These are phyloP conservation scores for Gracilaria vermiculophylla DNA, from an alignment of 23 red algal species.

Conservation along the genomic window DNA sequence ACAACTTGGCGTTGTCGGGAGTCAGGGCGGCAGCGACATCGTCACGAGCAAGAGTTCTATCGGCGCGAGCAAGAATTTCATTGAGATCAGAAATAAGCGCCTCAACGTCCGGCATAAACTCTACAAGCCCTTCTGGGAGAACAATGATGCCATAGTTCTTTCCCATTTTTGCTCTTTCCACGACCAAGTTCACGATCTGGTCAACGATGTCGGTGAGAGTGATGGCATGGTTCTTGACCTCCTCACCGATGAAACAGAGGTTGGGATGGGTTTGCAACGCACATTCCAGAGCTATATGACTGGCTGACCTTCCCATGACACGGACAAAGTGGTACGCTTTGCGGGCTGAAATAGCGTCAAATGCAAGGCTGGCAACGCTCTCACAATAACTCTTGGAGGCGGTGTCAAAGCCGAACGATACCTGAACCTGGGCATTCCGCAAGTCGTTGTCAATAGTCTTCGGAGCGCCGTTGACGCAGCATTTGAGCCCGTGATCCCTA, in stretches of 20 bases:
- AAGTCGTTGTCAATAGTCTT: slow-evolving; percentile 99
- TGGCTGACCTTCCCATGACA: slow-evolving; percentile 94
- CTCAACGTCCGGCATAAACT: slow-evolving; percentile 98
- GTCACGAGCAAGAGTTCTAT: not conserved
- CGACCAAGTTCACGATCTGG: slow-evolving; percentile 68
- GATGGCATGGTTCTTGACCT: slow-evolving; percentile 81
- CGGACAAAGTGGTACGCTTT: slow-evolving; percentile 95
- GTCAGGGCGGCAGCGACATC: slow-evolving; percentile 49
- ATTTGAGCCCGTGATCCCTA: slow-evolving; percentile 52
- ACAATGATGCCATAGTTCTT: slow-evolving; percentile 96
- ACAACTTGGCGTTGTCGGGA: slow-evolving; percentile 49
- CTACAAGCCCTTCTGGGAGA: slow-evolving; percentile 95
- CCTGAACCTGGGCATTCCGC: slow-evolving; percentile 85
- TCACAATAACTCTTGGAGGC: slow-evolving; percentile 85
- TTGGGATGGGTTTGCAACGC: slow-evolving; percentile 98
- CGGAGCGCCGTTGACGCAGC: slow-evolving; percentile 84
- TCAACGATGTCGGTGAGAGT: slow-evolving; percentile 74
- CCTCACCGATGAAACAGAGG: slow-evolving; percentile 91
- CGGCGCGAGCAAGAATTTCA: slow-evolving; percentile 74
- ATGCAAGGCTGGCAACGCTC: slow-evolving; percentile 84
- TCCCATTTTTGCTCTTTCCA: slow-evolving; percentile 60
- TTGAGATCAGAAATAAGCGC: slow-evolving; percentile 85
- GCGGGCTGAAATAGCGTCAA: slow-evolving; percentile 91
- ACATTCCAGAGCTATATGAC: slow-evolving; percentile 94
- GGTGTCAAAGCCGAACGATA: slow-evolving; percentile 95